Base-by-base conservation (phyloP, 2,329 filamentous ascomycete genomes). In the Xylariaceae sp. region DNA sequence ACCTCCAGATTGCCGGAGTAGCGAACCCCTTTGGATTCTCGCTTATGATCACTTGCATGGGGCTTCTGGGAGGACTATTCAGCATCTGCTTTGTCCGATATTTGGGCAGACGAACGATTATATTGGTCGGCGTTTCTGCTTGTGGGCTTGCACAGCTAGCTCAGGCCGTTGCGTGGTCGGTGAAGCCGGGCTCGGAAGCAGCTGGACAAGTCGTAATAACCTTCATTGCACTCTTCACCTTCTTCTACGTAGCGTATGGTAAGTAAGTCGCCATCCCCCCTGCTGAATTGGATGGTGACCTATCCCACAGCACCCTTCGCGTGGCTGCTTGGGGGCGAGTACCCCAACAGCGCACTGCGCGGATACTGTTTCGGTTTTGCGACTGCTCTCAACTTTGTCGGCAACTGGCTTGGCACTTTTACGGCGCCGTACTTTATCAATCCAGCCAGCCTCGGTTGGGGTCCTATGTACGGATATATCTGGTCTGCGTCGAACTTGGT, bases 381-480 rank as follows among this genome's bases (percentile, higher is more conserved):
- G 6, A 65, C 64, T 3, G 64, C 64, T 2, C 32, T 65, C 15
- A 65, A 64, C 48, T 69, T 67, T 43, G 51, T 68, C 8, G 63
- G 64, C 4, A 65, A 64, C 44, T 68, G 64, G 63, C 45, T 66
- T 1, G 63, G 61, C 1, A 62, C 62, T 4, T 63, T 67, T 37
- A 66, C 63, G 1, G 65, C 64, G 3, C 66, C 66, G 0, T 69
- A 68, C 41, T 69, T 69, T 46, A 68, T 69, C 45, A 69, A 68
- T 41, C 64, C 65, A 0, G 61, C 63, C 1, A 60, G 61, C 22
- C 56, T 68, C 4, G 55, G 54, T 37, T 68, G 65, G 64, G 57
- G 55, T 2, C 57, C 61, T 0, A 59, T 56, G 44, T 64, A 63
- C 36, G 61, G 59, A 49, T 67, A 65, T 34, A 67, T 69, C 32